These are phyloP conservation scores for Linum trigynum DNA, from an alignment of 345 rosid genomes.

Conservation along the genomic window DNA sequence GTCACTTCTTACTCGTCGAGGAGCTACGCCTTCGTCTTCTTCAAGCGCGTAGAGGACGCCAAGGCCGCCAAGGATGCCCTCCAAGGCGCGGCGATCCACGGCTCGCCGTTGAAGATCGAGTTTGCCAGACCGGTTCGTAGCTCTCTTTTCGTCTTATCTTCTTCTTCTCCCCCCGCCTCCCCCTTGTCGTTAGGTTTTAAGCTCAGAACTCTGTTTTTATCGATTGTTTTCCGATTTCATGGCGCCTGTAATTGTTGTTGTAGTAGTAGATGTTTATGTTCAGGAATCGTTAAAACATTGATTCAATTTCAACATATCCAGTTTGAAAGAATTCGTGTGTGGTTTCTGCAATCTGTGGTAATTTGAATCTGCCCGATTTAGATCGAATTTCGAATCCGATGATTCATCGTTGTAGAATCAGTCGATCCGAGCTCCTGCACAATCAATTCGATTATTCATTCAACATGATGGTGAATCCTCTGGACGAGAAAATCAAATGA, in stretches of 20 bases:
- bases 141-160: slow-evolving; percentile 19
- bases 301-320: neutral
- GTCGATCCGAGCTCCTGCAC: too few relatives aligned
- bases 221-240: neutral
- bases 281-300: neutral
- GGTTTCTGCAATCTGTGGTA: too few relatives aligned
- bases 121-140: slow-evolving; percentile 98
- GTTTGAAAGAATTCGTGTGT: too few relatives aligned
- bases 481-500: too few relatives aligned
- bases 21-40: slow-evolving; percentile 72
- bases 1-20: slow-evolving; percentile 55
- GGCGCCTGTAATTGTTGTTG: neutral
- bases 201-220: neutral
- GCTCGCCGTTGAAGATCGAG: slow-evolving; percentile 73
- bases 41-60: slow-evolving; percentile 74
- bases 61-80: slow-evolving; percentile 64
- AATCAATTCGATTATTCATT: too few relatives aligned
- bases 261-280: neutral
- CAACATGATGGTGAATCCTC: too few relatives aligned
- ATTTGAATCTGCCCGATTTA: too few relatives aligned
- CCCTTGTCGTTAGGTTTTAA: slow-evolving; percentile 21
- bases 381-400: too few relatives aligned
- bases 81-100: slow-evolving; percentile 53
- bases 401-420: too few relatives aligned
- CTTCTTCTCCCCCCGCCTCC: neutral